phyloP scores from a whole-genome alignment of 73 alveolate genomes.

The Paramecium tetraurelia region DNA sequence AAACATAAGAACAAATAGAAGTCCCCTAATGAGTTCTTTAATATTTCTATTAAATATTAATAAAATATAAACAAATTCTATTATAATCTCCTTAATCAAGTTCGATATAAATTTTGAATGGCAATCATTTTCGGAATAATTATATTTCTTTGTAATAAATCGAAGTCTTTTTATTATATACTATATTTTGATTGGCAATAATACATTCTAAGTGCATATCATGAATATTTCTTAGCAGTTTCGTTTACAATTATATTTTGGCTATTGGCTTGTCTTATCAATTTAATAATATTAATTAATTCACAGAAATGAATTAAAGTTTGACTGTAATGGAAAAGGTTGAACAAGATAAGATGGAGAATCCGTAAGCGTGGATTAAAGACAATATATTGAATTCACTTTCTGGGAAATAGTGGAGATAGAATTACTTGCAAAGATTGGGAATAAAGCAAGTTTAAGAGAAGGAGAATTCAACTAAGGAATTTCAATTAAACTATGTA shows the following conservation, averaged over 20 bases:
- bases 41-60: not conserved
- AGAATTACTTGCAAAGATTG: not conserved
- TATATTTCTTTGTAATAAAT: no score
- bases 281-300: not conserved
- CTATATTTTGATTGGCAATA: not conserved
- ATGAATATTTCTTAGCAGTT: not conserved
- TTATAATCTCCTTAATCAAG: no score
- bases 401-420: not conserved
- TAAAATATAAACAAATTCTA: not conserved
- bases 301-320: not conserved
- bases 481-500: not conserved
- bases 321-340: slow-evolving; percentile 4
- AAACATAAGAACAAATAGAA: not conserved
- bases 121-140: no score
- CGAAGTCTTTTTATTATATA: not conserved
- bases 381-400: not conserved
- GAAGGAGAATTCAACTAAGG: not conserved
- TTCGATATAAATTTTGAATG: no score
- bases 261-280: not conserved
- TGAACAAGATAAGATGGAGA: not conserved
- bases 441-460: not conserved
- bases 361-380: slow-evolving; percentile 32
- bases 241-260: not conserved
- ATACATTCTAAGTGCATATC: not conserved
- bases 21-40: not conserved